A percentile compares a stretch with the other conserved stretches of the same genome.
Conservation (phyloP, 2,329 filamentous ascomycete species). For the Aspergillus tamarii region DNA sequence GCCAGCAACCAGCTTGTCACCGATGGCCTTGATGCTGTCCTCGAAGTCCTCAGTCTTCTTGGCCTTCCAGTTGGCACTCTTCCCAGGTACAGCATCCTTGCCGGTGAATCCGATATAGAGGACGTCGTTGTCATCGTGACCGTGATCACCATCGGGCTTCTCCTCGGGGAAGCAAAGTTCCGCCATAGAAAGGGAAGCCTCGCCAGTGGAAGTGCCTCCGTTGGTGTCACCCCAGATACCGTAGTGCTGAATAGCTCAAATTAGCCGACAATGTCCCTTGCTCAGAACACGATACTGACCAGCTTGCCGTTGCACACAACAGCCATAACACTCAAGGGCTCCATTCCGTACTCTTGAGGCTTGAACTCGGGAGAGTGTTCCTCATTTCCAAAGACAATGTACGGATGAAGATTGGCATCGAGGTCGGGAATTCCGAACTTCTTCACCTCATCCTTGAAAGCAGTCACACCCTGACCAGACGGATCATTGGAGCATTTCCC, state of each 20-base stretch:
- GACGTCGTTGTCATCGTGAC: slow-evolving; percentile 61
- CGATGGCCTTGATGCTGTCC: slow-evolving; percentile 54
- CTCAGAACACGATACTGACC: slow-evolving; percentile 26
- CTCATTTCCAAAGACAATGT: slow-evolving; percentile 59
- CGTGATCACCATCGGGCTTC: slow-evolving; percentile 58
- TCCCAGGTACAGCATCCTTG: slow-evolving; percentile 59
- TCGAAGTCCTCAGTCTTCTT: slow-evolving; percentile 34
- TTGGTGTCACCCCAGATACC: slow-evolving; percentile 67
- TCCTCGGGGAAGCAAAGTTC: slow-evolving; percentile 59
- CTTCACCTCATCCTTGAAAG: slow-evolving; percentile 49
- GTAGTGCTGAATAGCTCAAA: slow-evolving; percentile 50
- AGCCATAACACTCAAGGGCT: slow-evolving; percentile 59
- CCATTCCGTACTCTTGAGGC: slow-evolving; percentile 47
- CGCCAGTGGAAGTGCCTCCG: slow-evolving; percentile 59
- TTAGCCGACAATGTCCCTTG: not conserved
- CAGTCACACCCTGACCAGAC: slow-evolving; percentile 48
- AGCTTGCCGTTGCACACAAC: slow-evolving; percentile 57
- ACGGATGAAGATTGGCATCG: slow-evolving; percentile 56
- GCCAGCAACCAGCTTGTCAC: slow-evolving; percentile 53
- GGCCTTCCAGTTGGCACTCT: slow-evolving; percentile 60
- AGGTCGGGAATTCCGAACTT: slow-evolving; percentile 51
- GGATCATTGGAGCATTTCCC: slow-evolving; percentile 52
- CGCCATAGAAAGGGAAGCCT: slow-evolving; percentile 61
- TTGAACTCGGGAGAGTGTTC: slow-evolving; percentile 39
- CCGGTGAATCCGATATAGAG: slow-evolving; percentile 66